A percentile compares a stretch with the other conserved stretches of the same genome.
Evolutionary conservation across 768 basidiomycete genomes (phyloP).

Genomic region (Tulasnella sp.): DNA sequence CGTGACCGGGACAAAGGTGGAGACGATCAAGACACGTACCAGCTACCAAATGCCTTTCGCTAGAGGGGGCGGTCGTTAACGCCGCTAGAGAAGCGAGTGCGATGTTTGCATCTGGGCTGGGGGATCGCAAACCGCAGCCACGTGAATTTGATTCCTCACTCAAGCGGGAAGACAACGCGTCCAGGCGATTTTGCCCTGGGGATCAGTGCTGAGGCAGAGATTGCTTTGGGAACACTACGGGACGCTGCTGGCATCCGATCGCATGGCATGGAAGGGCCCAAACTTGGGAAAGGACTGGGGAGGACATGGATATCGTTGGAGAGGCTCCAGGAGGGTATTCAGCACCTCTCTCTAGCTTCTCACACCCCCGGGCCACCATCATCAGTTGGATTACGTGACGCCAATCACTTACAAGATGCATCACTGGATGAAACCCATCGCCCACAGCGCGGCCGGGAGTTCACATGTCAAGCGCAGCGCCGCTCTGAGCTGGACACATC

Average conservation of each 20-base stretch:
- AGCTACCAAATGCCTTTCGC: conserved; percentile 5
- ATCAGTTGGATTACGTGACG: background rate
- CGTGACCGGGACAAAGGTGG: background rate
- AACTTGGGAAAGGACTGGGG: no score
- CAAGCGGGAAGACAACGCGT: background rate
- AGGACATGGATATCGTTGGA: background rate
- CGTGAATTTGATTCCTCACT: background rate
- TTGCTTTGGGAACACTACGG: background rate
- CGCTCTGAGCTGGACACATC: no score
- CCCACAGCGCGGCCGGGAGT: background rate
- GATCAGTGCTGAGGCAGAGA: background rate
- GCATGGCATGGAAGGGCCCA: no score
- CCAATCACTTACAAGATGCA: background rate
- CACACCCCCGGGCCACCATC: background rate
- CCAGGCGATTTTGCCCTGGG: no score
- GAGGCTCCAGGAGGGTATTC: background rate
- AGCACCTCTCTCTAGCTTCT: background rate
- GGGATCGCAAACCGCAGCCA: no score
- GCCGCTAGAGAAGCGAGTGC: background rate
- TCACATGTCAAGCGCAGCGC: background rate
- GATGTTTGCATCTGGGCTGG: background rate
- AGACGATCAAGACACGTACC: conserved; percentile 1
- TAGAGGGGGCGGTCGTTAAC: background rate
- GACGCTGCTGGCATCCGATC: background rate
- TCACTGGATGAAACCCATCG: background rate